Percentiles rank a stretch among this genome's conserved stretches.
These are phyloP conservation scores for Moringa oleifera DNA, from an alignment of 345 rosid genomes.

Conservation along the genomic window DNA sequence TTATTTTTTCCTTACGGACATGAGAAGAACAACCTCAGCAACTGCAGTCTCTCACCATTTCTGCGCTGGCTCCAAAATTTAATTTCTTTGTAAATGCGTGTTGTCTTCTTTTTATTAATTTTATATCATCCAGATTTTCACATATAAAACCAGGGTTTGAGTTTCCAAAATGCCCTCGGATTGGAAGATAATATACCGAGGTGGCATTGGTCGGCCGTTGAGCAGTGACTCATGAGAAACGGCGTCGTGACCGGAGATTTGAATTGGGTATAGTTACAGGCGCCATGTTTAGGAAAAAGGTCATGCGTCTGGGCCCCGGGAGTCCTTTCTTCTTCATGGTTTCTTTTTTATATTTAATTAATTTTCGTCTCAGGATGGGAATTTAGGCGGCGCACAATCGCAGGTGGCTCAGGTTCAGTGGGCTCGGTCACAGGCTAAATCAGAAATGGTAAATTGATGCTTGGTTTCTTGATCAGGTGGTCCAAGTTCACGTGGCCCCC, in stretches of 20 bases:
- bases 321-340: no score
- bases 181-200: not conserved
- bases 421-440: not conserved
- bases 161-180: constrained; percentile 1
- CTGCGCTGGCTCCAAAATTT: not conserved
- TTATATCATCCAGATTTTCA: not conserved
- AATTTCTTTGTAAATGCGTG: not conserved
- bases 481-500: not conserved
- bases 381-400: constrained; percentile 18
- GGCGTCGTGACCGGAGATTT: constrained; percentile 5
- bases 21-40: constrained; percentile 3
- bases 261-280: constrained; percentile 3
- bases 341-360: no score
- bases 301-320: not conserved
- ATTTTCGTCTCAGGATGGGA: constrained; percentile 3
- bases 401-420: constrained; percentile 4
- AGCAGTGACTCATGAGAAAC: not conserved
- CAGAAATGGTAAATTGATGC: no score
- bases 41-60: constrained; percentile 4
- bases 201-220: not conserved
- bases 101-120: not conserved
- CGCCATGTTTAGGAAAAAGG: constrained; percentile 10
- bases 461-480: not conserved
- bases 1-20: not conserved
- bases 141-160: not conserved